Evolutionary conservation across 2,329 filamentous ascomycete genomes (phyloP), one percentile per base, ranked within the genome.

Genomic region (Karstenula rhodostoma): DNA sequence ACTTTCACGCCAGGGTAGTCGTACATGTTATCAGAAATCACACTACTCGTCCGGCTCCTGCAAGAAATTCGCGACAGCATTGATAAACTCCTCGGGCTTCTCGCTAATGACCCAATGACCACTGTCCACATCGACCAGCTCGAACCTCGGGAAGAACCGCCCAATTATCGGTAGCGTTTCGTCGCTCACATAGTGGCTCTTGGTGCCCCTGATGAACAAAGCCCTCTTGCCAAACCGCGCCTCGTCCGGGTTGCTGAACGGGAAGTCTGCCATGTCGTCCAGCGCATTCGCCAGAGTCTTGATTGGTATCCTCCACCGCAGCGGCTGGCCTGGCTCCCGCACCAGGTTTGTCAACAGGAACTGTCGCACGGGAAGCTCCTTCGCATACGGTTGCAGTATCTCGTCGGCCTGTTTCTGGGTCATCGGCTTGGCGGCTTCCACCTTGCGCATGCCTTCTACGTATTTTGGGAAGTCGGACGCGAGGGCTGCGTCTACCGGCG

Each of bases 21-120:
- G 29, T 56, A 56, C 42, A 58, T 37, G 47, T 5, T 40, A 9
- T 9, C 32, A 6, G 29, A 29, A 13, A 15, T 22, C 8, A 1
- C 19, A 52, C 27, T 56, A 61, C 44, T 52, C 81, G 19, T 81
- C 76, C 63, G 81, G 81, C 80, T 78, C 87, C 77, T 71, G 83
- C 52, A 91, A 74, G 68, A 90, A 91, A 48, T 90, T 87, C 25
- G 89, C 83, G 12, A 90, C 88, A 64, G 84, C 88, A 83, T 86
- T 81, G 73, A 89, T 87, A 67, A 96, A 96, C 10, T 84, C 88
- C 72, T 93, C 88, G 0, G 93, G 92, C 69, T 93, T 89, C 81
- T 96, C 93, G n/a, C 91, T 92, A 63, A 94, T 93, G 5, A 96
- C 82, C 93, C 93, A 96, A 77, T 96, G 93, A 0, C 93, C 93